These are phyloP conservation scores for Hypoxylon sp. DNA, from an alignment of 2,329 filamentous ascomycete species.

Conservation along the genomic window DNA sequence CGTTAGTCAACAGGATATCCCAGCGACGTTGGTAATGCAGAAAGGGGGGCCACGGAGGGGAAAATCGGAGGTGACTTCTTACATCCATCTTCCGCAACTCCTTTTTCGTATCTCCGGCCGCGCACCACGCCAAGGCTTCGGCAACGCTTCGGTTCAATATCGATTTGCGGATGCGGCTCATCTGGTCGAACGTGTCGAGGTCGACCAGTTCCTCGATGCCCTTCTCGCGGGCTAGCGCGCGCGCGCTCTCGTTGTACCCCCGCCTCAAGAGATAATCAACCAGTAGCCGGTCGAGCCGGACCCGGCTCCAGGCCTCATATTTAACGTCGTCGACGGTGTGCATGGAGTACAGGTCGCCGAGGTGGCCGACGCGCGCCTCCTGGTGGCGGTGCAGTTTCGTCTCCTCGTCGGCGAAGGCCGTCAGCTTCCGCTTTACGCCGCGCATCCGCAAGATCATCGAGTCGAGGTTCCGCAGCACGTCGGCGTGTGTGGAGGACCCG, in stretches of 20 bases:
- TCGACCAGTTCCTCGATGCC: slow-evolving; percentile 86
- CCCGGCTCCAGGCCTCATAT: slow-evolving; percentile 90
- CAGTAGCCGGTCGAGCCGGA: slow-evolving; percentile 82
- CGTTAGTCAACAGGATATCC: not conserved
- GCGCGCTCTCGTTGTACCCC: slow-evolving; percentile 83
- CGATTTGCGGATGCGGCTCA: slow-evolving; percentile 80
- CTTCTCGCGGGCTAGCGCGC: slow-evolving; percentile 78
- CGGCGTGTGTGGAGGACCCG: slow-evolving; percentile 70
- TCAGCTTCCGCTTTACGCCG: slow-evolving; percentile 88
- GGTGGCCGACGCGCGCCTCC: slow-evolving; percentile 80
- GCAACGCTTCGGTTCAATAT: slow-evolving; percentile 76
- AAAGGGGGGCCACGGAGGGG: slow-evolving; percentile 5
- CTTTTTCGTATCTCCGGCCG: slow-evolving; percentile 82
- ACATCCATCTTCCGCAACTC: slow-evolving; percentile 89
- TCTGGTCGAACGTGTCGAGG: slow-evolving; percentile 86
- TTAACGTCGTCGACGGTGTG: slow-evolving; percentile 88
- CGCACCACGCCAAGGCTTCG: slow-evolving; percentile 90
- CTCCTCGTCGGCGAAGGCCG: slow-evolving; percentile 82
- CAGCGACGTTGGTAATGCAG: not conserved
- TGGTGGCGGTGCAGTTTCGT: slow-evolving; percentile 79
- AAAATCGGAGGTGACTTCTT: slow-evolving; percentile 47
- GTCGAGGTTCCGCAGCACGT: slow-evolving; percentile 85
- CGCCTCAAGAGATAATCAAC: slow-evolving; percentile 92
- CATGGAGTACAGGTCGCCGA: slow-evolving; percentile 84
- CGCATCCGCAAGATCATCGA: slow-evolving; percentile 87